Percentiles rank a stretch among this genome's conserved stretches.
Conservation (phyloP, 306 rosid genomes). For the Myrica gale region DNA sequence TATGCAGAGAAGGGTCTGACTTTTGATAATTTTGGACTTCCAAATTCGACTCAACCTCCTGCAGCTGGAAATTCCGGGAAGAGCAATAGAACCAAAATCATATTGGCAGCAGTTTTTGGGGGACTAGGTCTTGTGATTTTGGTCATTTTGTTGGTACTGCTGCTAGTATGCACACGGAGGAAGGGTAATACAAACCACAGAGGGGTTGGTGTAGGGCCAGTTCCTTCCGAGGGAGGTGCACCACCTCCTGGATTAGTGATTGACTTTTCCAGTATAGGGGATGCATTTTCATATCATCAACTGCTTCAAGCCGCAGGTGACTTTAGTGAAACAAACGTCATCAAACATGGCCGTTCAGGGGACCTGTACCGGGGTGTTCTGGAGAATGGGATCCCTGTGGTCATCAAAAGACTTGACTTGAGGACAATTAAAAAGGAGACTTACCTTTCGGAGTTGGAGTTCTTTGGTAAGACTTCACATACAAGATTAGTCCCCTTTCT, state of each 20-base stretch:
- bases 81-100: conserved; percentile 55
- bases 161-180: conserved; percentile 40
- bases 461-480: conserved; percentile 69
- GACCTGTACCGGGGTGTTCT: conserved; percentile 72
- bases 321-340: conserved; percentile 59
- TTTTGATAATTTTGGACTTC: conserved; percentile 64
- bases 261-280: conserved; percentile 62
- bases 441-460: conserved; percentile 63
- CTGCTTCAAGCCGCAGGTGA: conserved; percentile 74
- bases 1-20: conserved; percentile 57
- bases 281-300: conserved; percentile 66
- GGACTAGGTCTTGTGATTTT: conserved; percentile 57
- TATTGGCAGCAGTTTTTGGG: conserved; percentile 73
- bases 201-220: conserved; percentile 57
- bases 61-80: conserved; percentile 32
- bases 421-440: conserved; percentile 49
- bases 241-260: conserved; percentile 47
- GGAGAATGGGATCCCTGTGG: conserved; percentile 67
- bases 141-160: conserved; percentile 35
- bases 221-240: conserved; percentile 45
- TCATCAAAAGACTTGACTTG: conserved; percentile 68
- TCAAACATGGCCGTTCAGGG: conserved; percentile 82
- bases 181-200: conserved; percentile 45
- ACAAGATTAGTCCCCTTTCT: conserved; percentile 73
- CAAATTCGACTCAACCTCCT: conserved; percentile 43